Evolutionary conservation across 768 basidiomycete species (phyloP).

Genomic region (Tulasnella sp.): DNA sequence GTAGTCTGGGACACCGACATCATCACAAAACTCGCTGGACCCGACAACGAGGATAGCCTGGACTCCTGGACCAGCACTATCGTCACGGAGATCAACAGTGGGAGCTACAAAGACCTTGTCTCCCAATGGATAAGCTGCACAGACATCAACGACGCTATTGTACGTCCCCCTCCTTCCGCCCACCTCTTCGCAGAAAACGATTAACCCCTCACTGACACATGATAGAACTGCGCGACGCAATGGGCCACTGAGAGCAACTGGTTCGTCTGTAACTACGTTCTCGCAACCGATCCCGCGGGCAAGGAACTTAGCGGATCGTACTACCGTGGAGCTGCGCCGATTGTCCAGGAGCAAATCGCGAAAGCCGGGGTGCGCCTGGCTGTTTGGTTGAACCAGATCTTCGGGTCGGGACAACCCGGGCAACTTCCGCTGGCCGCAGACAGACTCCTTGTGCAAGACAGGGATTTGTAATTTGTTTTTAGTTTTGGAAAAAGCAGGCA

Average conservation of each 20-base stretch:
- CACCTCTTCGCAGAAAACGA: too few species aligned
- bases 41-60: neutral
- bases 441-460: neutral
- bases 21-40: conserved; percentile 14
- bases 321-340: conserved; percentile 21
- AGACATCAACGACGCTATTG: neutral
- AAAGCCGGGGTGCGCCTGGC: conserved; percentile 28
- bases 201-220: too few species aligned
- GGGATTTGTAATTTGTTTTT: neutral
- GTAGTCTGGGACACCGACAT: conserved; percentile 34
- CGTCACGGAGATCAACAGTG: conserved; percentile 29
- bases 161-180: neutral
- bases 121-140: conserved; percentile 31
- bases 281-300: conserved; percentile 4
- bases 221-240: conserved; percentile 20
- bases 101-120: conserved; percentile 14
- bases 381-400: conserved; percentile 34
- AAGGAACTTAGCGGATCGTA: conserved; percentile 25
- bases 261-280: conserved; percentile 29
- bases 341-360: conserved; percentile 33
- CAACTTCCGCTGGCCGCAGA: neutral
- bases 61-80: neutral
- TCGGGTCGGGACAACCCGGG: conserved; percentile 15
- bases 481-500: too few species aligned
- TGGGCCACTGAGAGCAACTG: conserved; percentile 29